Evolutionary conservation across 2,329 filamentous ascomycete species (phyloP).

Genomic region (Boeremia lycopersici): DNA sequence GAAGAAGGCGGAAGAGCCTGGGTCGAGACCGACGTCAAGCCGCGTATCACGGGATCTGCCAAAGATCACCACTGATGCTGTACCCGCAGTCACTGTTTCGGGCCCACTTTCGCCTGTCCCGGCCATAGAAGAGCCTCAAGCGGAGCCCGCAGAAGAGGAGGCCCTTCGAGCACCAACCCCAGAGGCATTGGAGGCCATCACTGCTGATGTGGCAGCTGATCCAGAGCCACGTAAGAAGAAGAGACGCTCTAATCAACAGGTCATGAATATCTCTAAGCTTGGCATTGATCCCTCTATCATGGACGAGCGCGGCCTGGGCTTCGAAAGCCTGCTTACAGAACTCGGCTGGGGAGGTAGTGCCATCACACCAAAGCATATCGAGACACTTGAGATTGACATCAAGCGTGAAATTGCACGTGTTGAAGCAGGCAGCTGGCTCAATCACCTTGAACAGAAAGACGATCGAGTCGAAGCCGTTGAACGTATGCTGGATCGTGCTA

Average conservation of each 20-base stretch:
- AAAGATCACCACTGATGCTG: conserved; percentile 38
- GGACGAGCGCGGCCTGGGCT: conserved; percentile 76
- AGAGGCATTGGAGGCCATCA: conserved; percentile 27
- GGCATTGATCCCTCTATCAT: conserved; percentile 80
- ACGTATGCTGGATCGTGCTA: conserved; percentile 83
- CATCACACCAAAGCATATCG: conserved; percentile 75
- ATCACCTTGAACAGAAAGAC: conserved; percentile 82
- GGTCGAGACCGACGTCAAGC: conserved; percentile 30
- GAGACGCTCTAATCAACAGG: conserved; percentile 73
- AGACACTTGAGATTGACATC: conserved; percentile 80
- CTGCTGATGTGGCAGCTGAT: conserved; percentile 27
- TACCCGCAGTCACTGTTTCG: conserved; percentile 45
- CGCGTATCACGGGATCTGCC: conserved; percentile 37
- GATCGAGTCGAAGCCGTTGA: conserved; percentile 88
- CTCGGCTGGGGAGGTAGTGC: conserved; percentile 86
- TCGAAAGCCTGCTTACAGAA: conserved; percentile 81
- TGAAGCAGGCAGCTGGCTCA: conserved; percentile 91
- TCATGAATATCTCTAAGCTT: conserved; percentile 76
- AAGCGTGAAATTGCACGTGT: conserved; percentile 87
- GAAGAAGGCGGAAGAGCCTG: conserved; percentile 31
- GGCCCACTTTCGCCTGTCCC: conserved; percentile 35
- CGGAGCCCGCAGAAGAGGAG: conserved; percentile 21
- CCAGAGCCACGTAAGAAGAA: conserved; percentile 63
- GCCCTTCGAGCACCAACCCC: conserved; percentile 47
- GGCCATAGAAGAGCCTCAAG: conserved; percentile 23